Base-by-base conservation (phyloP, 768 basidiomycete species). In the Xanthoconium purpureum region DNA sequence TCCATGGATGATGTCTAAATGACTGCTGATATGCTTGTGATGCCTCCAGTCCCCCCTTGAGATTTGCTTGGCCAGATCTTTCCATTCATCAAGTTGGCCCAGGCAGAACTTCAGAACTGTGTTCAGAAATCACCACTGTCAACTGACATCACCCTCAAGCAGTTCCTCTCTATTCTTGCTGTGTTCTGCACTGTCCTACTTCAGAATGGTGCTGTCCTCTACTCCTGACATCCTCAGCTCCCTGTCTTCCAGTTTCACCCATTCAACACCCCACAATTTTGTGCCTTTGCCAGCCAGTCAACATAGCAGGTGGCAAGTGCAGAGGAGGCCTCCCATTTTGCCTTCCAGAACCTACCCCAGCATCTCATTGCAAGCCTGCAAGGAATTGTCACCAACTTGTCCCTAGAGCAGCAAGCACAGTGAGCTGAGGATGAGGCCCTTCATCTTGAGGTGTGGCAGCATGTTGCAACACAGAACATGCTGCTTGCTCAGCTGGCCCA, bases 191-290 rank as follows among this genome's bases (percentile, higher is more conserved):
- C 32, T 2, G 62, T 75, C n/a, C 56, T 76, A 2, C 63, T 76
- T 6, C 72, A 76, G 63, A 74, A 76, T 49, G 56, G 62, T 2
- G 74, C 74, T 3, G 47, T 74, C n/a, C 59, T 76, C 0, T 73
- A 52, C 36, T 28, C 37, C 0, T 30, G 47, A 0, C 36, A 71
- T 49, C 69, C 71, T 0, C n/a, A 62, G 5, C 44, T 54, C 11
- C 35, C 59, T 0, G 37, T 75, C 3, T 75, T 71, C 47, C 47
- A 60, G 1, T 69, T 50, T 37, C 18, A 61, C 1, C 71, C 70
- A 1, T 73, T 75, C 55, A 63, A 68, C 50, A 65, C 65, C 1
- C 36, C 18, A 0, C 6, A 29, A 2, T 47, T 47, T 14, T 33
- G 8, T 20, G n/a, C 33, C 32, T 47, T 47, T 15, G 33, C 47